Percentiles rank a stretch among this genome's conserved stretches.
These are phyloP conservation scores for Aspergillus steynii DNA, from an alignment of 495 filamentous ascomycete genomes.

Conservation along the genomic window DNA sequence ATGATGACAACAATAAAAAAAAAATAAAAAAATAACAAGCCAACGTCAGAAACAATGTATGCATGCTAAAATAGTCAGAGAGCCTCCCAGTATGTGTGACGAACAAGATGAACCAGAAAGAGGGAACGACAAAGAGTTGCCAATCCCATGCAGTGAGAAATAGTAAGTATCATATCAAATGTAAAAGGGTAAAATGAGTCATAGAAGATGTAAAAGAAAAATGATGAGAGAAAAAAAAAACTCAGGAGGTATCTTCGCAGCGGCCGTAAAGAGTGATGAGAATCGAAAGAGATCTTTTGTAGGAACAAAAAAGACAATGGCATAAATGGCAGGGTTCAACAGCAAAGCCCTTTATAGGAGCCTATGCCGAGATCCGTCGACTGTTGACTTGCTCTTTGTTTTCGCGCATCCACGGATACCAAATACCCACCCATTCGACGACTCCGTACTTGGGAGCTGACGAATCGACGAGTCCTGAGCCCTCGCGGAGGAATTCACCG, in stretches of 20 bases:
- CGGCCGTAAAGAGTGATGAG: conserved; percentile 7
- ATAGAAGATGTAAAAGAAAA: conserved; percentile 9
- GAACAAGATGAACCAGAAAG: neutral
- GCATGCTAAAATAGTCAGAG: conserved; percentile 3
- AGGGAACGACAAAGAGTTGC: neutral
- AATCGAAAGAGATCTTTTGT: neutral
- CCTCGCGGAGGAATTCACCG: conserved; percentile 44
- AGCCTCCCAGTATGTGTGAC: conserved; percentile 2
- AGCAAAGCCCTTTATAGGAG: conserved; percentile 2
- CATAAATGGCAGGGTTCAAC: neutral
- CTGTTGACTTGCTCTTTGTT: conserved; percentile 21
- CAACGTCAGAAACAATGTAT: conserved; percentile 1
- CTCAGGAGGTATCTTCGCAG: conserved; percentile 5
- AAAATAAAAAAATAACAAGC: neutral
- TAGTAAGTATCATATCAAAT: neutral
- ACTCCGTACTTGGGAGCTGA: conserved; percentile 34
- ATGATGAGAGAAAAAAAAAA: conserved; percentile 11
- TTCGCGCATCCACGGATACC: conserved; percentile 49
- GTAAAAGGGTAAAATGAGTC: neutral
- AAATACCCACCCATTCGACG: conserved; percentile 40
- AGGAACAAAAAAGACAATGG: conserved; percentile 1
- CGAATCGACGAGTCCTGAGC: conserved; percentile 17
- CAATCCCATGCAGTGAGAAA: neutral
- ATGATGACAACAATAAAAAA: neutral
- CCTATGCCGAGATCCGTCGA: conserved; percentile 13